Percentiles rank a stretch among this genome's conserved stretches.
Conservation (phyloP, 2,329 filamentous ascomycete species). For the Bipolaris cookei region DNA sequence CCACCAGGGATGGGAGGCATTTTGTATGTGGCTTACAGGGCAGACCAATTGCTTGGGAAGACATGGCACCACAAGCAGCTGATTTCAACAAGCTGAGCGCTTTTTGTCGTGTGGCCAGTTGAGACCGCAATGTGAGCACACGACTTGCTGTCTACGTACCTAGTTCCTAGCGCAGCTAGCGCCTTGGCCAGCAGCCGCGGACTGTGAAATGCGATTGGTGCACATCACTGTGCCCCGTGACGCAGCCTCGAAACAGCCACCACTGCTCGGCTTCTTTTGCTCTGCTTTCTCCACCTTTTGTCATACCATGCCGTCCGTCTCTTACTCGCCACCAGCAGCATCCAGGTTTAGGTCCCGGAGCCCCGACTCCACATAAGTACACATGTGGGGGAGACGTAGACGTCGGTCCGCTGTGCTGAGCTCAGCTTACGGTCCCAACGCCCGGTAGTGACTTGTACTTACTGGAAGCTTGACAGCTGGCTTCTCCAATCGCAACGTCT, state of each 20-base stretch:
- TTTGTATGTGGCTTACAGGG: too few species aligned
- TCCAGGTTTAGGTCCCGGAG: background rate
- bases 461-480: too few species aligned
- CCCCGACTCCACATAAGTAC: background rate
- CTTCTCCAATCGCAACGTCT: too few species aligned
- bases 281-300: too few species aligned
- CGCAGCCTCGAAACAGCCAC: conserved; percentile 3
- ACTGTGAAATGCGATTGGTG: conserved; percentile 7
- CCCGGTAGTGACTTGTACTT: background rate
- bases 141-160: conserved; percentile 1
- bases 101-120: background rate
- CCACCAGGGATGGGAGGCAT: too few species aligned
- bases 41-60: background rate
- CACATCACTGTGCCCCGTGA: conserved; percentile 10
- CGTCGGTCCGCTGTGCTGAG: background rate
- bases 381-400: background rate
- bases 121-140: background rate
- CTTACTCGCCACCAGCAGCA: too few species aligned
- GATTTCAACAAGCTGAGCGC: background rate
- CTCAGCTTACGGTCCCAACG: background rate
- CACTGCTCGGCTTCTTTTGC: background rate
- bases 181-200: conserved; percentile 4
- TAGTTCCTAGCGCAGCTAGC: conserved; percentile 6
- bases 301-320: too few species aligned
- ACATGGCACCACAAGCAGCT: background rate